Evolutionary conservation across 2,329 filamentous ascomycete species (phyloP), one percentile per base, ranked within the genome.

Genomic region (Venturia carpophila): DNA sequence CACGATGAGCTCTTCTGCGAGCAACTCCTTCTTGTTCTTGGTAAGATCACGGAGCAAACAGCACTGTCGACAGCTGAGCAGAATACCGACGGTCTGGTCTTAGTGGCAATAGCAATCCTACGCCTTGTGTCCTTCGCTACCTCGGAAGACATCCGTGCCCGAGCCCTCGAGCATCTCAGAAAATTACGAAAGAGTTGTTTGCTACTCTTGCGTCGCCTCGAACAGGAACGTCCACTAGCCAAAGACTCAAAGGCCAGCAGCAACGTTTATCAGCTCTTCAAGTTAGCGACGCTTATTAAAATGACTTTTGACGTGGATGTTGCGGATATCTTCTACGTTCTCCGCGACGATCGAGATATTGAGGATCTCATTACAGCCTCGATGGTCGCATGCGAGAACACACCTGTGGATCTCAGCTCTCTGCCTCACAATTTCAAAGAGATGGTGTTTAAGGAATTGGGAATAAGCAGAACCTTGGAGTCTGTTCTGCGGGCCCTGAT

Each of bases 281-380:
- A 42, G 34, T 6, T 21, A 11, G 56, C 56, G n/a, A 60, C 17
- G 1, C 56, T 60, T 3, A 30, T 39, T 11, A 39, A 42, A 34
- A 39, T 42, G 39, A 60, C 56, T 17, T 60, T 60, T 27, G 56
- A 60, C 39, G 56, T 60, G 39, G 24, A 60, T 39, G 21, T 39
- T 42, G n/a, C 34, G 1, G 24, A 60, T 60, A 39, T 60, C 4
- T 6, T 30, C 6, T 7, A 19, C 11, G 56, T 60, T 10, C 24
- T 60, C 21, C 24, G 30, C 34, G 39, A 21, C 15, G n/a, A 34
- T 34, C 34, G n/a, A 13, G 56, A 60, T 13, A 21, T 60, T 6
- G 56, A 60, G 56, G 30, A 39, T n/a, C 15, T 60, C 7, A 42
- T 21, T 7, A 42, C 34, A 10, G 34, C 56, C n/a, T 39, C n/a